Percentiles rank a stretch among this genome's conserved stretches.
These are phyloP conservation scores for Lepraria neglecta DNA, from an alignment of 495 filamentous ascomycete species.

Conservation along the genomic window DNA sequence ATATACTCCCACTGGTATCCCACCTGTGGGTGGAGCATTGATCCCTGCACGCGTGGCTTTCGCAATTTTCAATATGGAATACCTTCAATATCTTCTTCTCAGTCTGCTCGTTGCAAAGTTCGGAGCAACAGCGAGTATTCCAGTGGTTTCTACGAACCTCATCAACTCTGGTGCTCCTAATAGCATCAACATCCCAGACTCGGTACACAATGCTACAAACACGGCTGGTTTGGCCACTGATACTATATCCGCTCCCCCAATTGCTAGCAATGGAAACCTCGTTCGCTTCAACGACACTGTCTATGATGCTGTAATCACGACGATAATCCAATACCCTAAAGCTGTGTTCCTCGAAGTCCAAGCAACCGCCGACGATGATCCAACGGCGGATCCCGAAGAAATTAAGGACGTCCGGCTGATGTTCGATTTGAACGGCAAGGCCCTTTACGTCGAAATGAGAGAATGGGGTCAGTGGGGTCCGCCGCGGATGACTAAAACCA, in stretches of 20 bases:
- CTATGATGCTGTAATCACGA: background rate
- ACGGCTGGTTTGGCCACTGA: background rate
- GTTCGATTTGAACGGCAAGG: background rate
- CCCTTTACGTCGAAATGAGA: constrained; percentile 4
- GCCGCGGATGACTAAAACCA: background rate
- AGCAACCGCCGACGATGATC: background rate
- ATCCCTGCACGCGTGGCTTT: background rate
- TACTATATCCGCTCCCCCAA: background rate
- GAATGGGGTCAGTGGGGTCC: constrained; percentile 1
- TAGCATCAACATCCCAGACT: background rate
- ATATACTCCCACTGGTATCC: constrained; percentile 9
- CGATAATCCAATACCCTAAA: background rate
- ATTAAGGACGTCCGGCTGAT: constrained; percentile 7
- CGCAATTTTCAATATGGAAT: background rate
- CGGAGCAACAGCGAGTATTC: background rate
- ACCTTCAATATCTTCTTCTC: background rate
- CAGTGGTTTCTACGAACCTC: background rate
- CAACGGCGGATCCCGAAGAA: background rate
- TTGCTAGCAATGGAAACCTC: background rate
- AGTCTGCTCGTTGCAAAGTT: background rate
- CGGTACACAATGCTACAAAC: too few species aligned
- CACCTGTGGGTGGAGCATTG: background rate
- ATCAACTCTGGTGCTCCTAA: background rate
- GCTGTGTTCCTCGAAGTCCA: constrained; percentile 2
- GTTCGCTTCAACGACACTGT: background rate